phyloP scores from a whole-genome alignment of 768 basidiomycete species.

The Auricularia cornea region DNA sequence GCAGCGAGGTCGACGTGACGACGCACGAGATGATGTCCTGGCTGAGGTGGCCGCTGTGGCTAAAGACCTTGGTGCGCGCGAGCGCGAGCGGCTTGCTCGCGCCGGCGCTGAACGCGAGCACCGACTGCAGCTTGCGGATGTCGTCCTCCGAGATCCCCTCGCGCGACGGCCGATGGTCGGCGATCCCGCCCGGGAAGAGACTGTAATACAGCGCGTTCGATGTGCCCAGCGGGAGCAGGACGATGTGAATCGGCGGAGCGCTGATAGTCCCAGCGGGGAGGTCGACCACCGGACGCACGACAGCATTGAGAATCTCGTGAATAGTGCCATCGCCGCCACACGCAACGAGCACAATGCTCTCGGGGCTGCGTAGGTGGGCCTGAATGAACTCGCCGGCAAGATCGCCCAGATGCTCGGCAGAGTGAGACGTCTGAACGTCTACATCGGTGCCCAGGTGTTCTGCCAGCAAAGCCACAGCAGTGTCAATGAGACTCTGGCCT shows the following conservation, averaged over 20 bases:
- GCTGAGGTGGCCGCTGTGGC: slow-evolving; percentile 19
- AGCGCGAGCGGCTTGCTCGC: slow-evolving; percentile 14
- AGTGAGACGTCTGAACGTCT: not conserved
- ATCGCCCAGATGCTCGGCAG: not conserved
- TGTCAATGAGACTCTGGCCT: not conserved
- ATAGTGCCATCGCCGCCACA: slow-evolving; percentile 89
- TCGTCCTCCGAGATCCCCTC: slow-evolving; percentile 1
- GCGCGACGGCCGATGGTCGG: not conserved
- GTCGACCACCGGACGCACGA: slow-evolving; percentile 24
- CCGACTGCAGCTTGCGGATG: slow-evolving; percentile 44
- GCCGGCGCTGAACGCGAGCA: slow-evolving; percentile 41
- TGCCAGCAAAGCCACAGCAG: not conserved
- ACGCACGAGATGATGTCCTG: slow-evolving; percentile 52
- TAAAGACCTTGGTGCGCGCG: slow-evolving; percentile 48
- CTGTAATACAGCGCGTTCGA: slow-evolving; percentile 86
- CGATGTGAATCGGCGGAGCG: slow-evolving; percentile 30
- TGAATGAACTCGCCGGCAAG: slow-evolving; percentile 6
- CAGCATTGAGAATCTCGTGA: slow-evolving; percentile 73
- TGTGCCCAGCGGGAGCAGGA: slow-evolving; percentile 67
- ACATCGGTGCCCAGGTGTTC: not conserved
- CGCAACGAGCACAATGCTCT: slow-evolving; percentile 36
- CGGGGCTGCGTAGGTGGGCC: not conserved
- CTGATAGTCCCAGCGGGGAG: slow-evolving; percentile 19
- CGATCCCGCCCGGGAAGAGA: slow-evolving; percentile 36
- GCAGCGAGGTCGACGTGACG: slow-evolving; percentile 78